A percentile compares a stretch with the other conserved stretches of the same genome.
These are phyloP conservation scores for Canariomyces notabilis DNA, from an alignment of 2,329 filamentous ascomycete genomes.

Conservation along the genomic window DNA sequence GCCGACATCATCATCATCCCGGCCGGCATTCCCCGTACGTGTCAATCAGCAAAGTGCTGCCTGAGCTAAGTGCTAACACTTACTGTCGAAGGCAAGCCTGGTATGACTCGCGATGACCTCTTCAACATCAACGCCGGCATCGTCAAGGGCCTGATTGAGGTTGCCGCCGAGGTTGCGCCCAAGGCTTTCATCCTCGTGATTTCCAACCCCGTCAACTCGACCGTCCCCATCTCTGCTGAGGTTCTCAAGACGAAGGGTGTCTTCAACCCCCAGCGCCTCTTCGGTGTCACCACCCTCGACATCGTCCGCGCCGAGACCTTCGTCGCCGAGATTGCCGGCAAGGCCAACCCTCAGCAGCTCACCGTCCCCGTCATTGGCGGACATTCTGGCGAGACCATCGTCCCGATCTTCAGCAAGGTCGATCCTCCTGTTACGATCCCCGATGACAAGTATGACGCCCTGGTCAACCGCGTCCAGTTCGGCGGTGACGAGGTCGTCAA, in stretches of 20 bases:
- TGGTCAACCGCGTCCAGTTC: constrained; percentile 95
- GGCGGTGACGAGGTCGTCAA: constrained; percentile 92
- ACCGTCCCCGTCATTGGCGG: constrained; percentile 91
- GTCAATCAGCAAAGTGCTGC: too few relatives aligned
- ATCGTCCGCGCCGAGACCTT: constrained; percentile 98
- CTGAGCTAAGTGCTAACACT: background rate
- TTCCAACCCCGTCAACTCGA: constrained; percentile 99
- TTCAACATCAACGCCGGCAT: constrained; percentile 99
- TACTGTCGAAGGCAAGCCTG: constrained; percentile 73
- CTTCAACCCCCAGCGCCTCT: constrained; percentile 92
- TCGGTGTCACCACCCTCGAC: constrained; percentile 97
- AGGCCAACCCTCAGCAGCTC: constrained; percentile 75
- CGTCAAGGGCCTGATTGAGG: constrained; percentile 87
- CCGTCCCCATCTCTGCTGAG: constrained; percentile 94
- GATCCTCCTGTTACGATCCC: constrained; percentile 76
- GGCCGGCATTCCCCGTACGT: constrained; percentile 92
- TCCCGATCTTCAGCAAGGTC: constrained; percentile 92
- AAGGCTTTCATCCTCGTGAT: constrained; percentile 96
- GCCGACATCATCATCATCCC: constrained; percentile 96
- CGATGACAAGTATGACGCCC: constrained; percentile 79
- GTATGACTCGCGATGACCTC: constrained; percentile 98
- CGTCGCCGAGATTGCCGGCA: constrained; percentile 77
- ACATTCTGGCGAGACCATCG: constrained; percentile 97
- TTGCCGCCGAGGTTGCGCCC: constrained; percentile 79
- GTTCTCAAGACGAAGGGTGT: constrained; percentile 89